These are phyloP conservation scores for Dioscorea dumetorum DNA, from an alignment of 106 monocot species.

Conservation along the genomic window DNA sequence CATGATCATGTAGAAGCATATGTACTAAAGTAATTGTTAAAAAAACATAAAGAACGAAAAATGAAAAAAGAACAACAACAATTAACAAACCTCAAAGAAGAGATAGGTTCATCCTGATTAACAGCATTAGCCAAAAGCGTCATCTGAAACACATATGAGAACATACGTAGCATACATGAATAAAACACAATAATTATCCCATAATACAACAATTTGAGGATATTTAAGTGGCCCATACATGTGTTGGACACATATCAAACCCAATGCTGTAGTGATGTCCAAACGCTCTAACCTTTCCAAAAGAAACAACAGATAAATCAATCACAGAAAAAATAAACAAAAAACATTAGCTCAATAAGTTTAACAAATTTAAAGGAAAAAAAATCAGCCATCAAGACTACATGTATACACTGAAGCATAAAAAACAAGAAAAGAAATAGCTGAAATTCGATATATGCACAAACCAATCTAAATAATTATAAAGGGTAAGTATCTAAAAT, in stretches of 20 bases:
- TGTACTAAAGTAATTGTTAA: not conserved
- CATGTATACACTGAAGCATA: not conserved
- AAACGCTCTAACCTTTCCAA: constrained; percentile 30
- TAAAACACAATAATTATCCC: not conserved
- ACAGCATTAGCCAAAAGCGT: constrained; percentile 17
- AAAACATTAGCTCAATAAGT: not conserved
- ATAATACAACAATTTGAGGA: not conserved
- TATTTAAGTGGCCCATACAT: constrained; percentile 15
- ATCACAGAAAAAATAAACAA: not conserved
- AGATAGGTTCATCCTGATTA: constrained; percentile 9
- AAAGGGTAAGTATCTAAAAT: not conserved
- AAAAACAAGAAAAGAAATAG: not conserved
- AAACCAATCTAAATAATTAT: not conserved
- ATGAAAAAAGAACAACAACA: not conserved
- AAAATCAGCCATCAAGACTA: not conserved
- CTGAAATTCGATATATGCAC: not conserved
- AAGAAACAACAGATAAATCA: not conserved
- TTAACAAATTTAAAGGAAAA: not conserved
- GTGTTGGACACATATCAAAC: constrained; percentile 21
- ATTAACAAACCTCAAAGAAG: constrained; percentile 10
- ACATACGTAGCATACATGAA: not conserved
- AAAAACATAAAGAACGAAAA: not conserved
- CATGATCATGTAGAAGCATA: not conserved
- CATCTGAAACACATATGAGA: constrained; percentile 5
- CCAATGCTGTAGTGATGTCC: constrained; percentile 21